Conservation (phyloP, 129 eudicot genomes). For the Flaveria ramosissima region DNA sequence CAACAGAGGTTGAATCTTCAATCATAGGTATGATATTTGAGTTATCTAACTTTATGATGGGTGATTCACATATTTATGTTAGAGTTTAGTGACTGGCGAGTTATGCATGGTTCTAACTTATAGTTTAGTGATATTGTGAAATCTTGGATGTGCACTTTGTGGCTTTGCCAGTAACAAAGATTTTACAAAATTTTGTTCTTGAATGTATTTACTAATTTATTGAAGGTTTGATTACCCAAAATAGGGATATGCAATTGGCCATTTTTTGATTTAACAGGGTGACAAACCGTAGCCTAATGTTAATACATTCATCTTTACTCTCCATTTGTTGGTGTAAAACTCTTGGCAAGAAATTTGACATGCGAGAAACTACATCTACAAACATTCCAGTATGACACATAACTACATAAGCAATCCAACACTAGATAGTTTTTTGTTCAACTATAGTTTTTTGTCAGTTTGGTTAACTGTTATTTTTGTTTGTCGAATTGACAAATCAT, state of each 20-base stretch:
- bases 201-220: not conserved
- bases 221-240: slow-evolving; percentile 6
- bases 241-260: not conserved
- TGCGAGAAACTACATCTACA: not conserved
- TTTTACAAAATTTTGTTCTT: not conserved
- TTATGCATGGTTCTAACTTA: not conserved
- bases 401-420: not conserved
- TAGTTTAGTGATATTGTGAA: not conserved
- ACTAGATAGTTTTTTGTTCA: slow-evolving; percentile 3
- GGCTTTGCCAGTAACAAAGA: not conserved
- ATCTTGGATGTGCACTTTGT: not conserved
- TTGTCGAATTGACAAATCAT: not conserved
- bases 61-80: not conserved
- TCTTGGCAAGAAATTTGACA: not conserved
- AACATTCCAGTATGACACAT: slow-evolving; percentile 14
- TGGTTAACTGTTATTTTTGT: not conserved
- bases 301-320: not conserved
- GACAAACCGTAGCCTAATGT: not conserved
- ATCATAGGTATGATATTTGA: not conserved
- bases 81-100: not conserved
- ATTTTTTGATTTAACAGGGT: not conserved
- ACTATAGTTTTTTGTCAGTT: not conserved
- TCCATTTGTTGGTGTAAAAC: not conserved
- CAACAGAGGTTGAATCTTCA: not conserved
- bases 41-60: not conserved